These are phyloP conservation scores for Piper longum DNA, from an alignment of 164 flowering plant species.

Conservation along the genomic window DNA sequence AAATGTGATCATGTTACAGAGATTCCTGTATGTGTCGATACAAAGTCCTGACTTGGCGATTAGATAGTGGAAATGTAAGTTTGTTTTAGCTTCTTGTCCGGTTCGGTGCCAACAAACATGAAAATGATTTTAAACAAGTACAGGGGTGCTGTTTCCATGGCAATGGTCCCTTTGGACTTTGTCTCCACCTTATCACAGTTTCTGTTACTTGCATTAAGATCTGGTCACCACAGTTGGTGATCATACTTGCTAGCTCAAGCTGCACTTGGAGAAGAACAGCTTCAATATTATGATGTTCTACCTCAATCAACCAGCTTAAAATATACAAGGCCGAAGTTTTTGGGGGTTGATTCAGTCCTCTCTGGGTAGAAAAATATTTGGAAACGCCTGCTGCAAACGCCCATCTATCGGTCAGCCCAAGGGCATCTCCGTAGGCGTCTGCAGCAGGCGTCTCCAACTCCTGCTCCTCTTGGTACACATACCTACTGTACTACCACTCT, in stretches of 20 bases:
- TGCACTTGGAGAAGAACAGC: too few species aligned
- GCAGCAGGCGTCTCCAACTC: too few species aligned
- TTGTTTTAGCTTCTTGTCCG: constrained; percentile 1
- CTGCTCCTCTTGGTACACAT: background rate
- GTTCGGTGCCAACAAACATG: background rate
- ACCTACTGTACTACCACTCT: background rate
- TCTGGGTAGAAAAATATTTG: too few species aligned
- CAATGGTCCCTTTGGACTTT: background rate
- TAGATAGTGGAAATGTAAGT: background rate
- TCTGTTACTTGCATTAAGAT: too few species aligned
- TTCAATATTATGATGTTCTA: too few species aligned
- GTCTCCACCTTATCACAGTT: background rate
- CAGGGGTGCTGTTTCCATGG: background rate
- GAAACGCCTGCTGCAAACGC: too few species aligned
- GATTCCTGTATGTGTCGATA: constrained; percentile 9
- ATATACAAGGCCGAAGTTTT: background rate
- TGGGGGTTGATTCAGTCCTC: background rate
- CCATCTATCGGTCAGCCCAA: too few species aligned
- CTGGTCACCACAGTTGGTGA: background rate
- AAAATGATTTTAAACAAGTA: background rate
- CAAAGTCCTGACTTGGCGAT: constrained; percentile 7
- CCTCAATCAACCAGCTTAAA: too few species aligned
- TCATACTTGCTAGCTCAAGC: background rate
- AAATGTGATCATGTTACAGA: constrained; percentile 1
- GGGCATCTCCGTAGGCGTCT: too few species aligned